These are phyloP conservation scores for Sechiopsis laciniata DNA, from an alignment of 306 rosid species.

Conservation along the genomic window DNA sequence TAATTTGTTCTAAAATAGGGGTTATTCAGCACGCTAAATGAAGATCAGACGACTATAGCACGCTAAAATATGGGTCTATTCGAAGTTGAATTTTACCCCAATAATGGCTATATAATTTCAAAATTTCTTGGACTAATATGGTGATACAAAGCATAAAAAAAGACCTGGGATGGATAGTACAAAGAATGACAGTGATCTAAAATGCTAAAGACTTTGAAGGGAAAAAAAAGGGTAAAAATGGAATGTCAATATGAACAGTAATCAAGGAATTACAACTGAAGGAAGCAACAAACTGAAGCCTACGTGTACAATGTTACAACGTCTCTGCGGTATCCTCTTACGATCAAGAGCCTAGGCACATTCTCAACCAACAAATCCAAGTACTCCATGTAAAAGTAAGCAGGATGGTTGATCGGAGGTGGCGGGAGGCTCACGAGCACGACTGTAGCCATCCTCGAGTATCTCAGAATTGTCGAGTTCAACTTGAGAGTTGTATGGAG, in stretches of 20 bases:
- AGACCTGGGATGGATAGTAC: conserved; percentile 34
- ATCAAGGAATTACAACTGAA: conserved; percentile 23
- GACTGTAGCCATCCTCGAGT: conserved; percentile 98
- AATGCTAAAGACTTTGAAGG: conserved; percentile 35
- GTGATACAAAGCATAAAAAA: conserved; percentile 13
- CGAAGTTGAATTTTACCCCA: conserved; percentile 2
- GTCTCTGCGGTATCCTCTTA: conserved; percentile 91
- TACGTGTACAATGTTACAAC: conserved; percentile 93
- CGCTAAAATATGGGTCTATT: not conserved
- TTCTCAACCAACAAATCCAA: conserved; percentile 98
- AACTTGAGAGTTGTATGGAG: conserved; percentile 81
- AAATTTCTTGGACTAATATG: conserved; percentile 14
- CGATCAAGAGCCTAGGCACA: conserved; percentile 84
- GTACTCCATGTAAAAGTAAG: conserved; percentile 92
- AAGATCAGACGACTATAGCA: not conserved
- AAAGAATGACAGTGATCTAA: conserved; percentile 51
- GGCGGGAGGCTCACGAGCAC: conserved; percentile 95
- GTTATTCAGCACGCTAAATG: not conserved
- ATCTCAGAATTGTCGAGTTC: conserved; percentile 71
- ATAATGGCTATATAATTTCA: conserved; percentile 14
- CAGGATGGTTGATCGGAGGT: conserved; percentile 83
- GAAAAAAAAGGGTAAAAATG: conserved; percentile 11
- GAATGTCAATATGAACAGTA: conserved; percentile 34
- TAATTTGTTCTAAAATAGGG: too few relatives aligned
- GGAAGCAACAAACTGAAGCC: conserved; percentile 22